These are phyloP conservation scores for Alopecurus myosuroides DNA, from an alignment of 176 grass and related monocot species.

Conservation along the genomic window DNA sequence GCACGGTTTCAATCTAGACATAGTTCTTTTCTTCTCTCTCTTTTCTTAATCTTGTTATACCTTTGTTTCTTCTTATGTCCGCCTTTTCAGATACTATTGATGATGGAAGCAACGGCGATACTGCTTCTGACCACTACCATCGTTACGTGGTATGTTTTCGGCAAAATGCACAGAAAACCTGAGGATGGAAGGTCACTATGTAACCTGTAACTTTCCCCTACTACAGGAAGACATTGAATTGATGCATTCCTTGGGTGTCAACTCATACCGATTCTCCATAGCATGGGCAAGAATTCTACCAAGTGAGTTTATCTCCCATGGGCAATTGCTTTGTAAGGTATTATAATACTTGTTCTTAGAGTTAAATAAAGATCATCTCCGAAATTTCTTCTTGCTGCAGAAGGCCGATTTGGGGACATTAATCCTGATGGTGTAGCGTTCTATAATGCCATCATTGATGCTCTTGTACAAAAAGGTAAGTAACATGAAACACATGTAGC, in stretches of 20 bases:
- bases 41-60: too few relatives aligned
- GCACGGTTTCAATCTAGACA: neutral
- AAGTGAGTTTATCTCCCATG: slow-evolving; percentile 26
- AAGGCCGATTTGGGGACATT: slow-evolving; percentile 40
- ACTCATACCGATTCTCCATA: slow-evolving; percentile 79
- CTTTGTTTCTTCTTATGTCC: too few relatives aligned
- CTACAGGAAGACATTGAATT: slow-evolving; percentile 53
- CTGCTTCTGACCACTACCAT: too few relatives aligned
- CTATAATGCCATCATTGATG: slow-evolving; percentile 45
- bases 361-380: neutral
- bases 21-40: neutral
- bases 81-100: too few relatives aligned
- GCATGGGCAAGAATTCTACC: slow-evolving; percentile 67
- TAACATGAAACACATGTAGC: neutral
- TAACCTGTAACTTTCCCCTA: neutral
- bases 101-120: too few relatives aligned
- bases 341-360: neutral
- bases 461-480: slow-evolving; percentile 35
- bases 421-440: slow-evolving; percentile 48
- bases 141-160: too few relatives aligned
- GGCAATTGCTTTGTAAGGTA: neutral
- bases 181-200: neutral
- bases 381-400: slow-evolving; percentile 3
- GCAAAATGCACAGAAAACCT: too few relatives aligned
- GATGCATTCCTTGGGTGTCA: slow-evolving; percentile 54